A percentile compares a stretch with the other conserved stretches of the same genome.
Conservation (phyloP, 768 basidiomycete species). For the Kwoniella heveanensis region DNA sequence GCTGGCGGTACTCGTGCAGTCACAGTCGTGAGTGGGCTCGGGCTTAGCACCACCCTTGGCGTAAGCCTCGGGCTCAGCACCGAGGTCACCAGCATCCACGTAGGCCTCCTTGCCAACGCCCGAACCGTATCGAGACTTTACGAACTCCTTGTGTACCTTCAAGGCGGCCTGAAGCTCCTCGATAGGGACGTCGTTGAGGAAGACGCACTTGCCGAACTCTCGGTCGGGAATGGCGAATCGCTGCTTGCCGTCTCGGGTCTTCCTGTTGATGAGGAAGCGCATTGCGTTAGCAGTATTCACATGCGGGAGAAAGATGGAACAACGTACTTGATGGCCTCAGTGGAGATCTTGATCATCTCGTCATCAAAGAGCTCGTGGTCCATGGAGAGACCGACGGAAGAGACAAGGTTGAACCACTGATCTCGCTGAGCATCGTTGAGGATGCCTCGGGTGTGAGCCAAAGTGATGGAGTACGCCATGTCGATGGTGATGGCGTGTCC, state of each 20-base stretch:
- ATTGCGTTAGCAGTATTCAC: no score
- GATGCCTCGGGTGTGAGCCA: constrained; percentile 54
- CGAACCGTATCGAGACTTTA: constrained; percentile 45
- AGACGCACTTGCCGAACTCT: constrained; percentile 55
- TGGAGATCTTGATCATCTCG: constrained; percentile 51
- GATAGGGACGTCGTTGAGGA: constrained; percentile 56
- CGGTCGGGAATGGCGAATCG: constrained; percentile 55
- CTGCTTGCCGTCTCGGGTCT: constrained; percentile 55
- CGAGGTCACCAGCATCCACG: constrained; percentile 56
- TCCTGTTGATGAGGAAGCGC: constrained; percentile 8
- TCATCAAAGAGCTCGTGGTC: constrained; percentile 56
- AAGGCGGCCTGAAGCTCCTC: constrained; percentile 52
- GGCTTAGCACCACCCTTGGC: constrained; percentile 21
- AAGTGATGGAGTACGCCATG: constrained; percentile 57
- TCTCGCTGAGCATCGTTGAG: constrained; percentile 55
- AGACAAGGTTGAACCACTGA: constrained; percentile 53
- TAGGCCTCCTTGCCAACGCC: constrained; percentile 56
- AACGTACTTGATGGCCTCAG: constrained; percentile 54
- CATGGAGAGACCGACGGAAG: constrained; percentile 54
- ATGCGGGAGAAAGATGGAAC: no score
- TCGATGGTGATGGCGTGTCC: constrained; percentile 57
- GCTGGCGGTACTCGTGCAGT: constrained; percentile 23
- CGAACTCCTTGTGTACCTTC: constrained; percentile 54
- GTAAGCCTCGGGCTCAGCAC: constrained; percentile 51
- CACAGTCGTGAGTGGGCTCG: constrained; percentile 27